Conservation (phyloP, 2,329 filamentous ascomycete genomes). For the Sclerotinia spermophila region DNA sequence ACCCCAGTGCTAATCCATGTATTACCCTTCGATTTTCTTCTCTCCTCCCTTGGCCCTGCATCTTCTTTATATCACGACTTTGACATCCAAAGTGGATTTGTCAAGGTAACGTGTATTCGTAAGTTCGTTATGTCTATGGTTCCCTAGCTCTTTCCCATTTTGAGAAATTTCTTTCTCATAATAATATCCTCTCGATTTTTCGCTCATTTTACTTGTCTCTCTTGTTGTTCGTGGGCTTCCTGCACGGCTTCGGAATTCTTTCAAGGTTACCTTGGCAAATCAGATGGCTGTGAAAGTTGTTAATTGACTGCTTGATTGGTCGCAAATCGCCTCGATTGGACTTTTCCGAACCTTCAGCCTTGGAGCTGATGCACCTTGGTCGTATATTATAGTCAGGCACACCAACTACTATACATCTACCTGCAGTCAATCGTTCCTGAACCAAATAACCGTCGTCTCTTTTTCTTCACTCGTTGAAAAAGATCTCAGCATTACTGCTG, state of each 20-base stretch:
- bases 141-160: slow-evolving; percentile 34
- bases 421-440: slow-evolving; percentile 23
- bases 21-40: neutral
- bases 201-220: slow-evolving; percentile 18
- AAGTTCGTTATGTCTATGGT: slow-evolving; percentile 19
- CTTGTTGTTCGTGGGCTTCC: slow-evolving; percentile 19
- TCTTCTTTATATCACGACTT: neutral
- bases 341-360: slow-evolving; percentile 13
- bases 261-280: slow-evolving; percentile 17
- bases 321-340: neutral
- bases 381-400: slow-evolving; percentile 20
- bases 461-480: slow-evolving; percentile 28
- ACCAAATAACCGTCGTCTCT: slow-evolving; percentile 23
- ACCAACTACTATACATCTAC: slow-evolving; percentile 4
- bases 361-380: slow-evolving; percentile 7
- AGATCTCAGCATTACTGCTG: slow-evolving; percentile 27
- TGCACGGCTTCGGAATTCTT: slow-evolving; percentile 25
- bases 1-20: neutral
- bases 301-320: slow-evolving; percentile 11
- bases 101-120: slow-evolving; percentile 16
- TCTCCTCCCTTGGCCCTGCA: slow-evolving; percentile 11
- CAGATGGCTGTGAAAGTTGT: slow-evolving; percentile 6
- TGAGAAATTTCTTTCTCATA: slow-evolving; percentile 14
- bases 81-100: slow-evolving; percentile 9
- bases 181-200: slow-evolving; percentile 15